phyloP scores from a whole-genome alignment of 2,329 filamentous ascomycete genomes.

The Mycocentrospora acerina region DNA sequence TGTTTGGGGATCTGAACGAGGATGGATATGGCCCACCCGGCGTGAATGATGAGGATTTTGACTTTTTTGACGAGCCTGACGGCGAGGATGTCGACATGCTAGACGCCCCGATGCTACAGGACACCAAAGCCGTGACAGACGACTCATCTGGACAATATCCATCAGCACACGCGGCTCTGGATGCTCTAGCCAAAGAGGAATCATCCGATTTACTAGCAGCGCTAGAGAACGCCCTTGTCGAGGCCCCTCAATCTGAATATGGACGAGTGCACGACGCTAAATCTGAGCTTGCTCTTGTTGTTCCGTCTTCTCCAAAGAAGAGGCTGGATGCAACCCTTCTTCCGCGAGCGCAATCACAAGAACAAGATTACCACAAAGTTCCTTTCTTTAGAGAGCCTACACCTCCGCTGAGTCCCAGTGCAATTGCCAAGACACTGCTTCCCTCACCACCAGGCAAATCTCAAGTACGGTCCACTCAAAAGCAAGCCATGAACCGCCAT shows the following conservation, averaged over 20 bases:
- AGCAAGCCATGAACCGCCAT: constrained; percentile 9
- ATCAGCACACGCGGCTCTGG: not conserved
- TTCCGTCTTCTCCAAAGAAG: not conserved
- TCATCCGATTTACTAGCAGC: constrained; percentile 28
- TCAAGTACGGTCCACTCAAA: constrained; percentile 4
- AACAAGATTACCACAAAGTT: not conserved
- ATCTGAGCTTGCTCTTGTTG: constrained; percentile 1
- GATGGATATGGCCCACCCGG: constrained; percentile 71
- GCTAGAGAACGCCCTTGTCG: constrained; percentile 31
- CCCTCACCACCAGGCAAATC: constrained; percentile 36
- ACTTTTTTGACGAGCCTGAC: constrained; percentile 72
- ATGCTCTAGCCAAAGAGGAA: constrained; percentile 23
- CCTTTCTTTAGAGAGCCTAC: constrained; percentile 23
- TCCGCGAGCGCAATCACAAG: not conserved
- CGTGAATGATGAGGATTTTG: constrained; percentile 84
- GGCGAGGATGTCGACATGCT: constrained; percentile 41
- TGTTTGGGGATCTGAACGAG: constrained; percentile 66
- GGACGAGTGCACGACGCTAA: constrained; percentile 4
- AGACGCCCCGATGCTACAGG: constrained; percentile 23
- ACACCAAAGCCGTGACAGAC: constrained; percentile 14
- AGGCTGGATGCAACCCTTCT: not conserved
- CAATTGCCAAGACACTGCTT: constrained; percentile 50
- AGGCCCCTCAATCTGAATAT: constrained; percentile 5
- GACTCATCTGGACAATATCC: not conserved
- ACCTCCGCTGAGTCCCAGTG: constrained; percentile 45